phyloP scores from a whole-genome alignment of 2,329 filamentous ascomycete genomes.

The Diaporthe destruens region DNA sequence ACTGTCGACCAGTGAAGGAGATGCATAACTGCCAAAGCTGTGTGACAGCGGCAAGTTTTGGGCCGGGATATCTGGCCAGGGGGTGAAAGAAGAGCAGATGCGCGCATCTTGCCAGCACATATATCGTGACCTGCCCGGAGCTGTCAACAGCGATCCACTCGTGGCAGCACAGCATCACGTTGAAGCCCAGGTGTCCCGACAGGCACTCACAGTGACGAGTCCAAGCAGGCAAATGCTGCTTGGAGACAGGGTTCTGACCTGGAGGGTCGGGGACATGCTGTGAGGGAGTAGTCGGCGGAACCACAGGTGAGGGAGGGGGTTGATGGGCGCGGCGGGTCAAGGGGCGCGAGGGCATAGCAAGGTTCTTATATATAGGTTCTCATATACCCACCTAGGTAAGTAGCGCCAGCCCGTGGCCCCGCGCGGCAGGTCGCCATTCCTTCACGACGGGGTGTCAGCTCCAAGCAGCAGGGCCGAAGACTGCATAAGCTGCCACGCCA shows the following conservation, averaged over 20 bases:
- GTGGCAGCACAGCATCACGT: neutral
- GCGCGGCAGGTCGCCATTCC: neutral
- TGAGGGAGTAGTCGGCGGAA: neutral
- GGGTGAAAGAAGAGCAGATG: constrained; percentile 38
- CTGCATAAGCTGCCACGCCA: constrained; percentile 23
- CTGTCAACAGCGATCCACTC: neutral
- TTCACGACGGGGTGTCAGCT: constrained; percentile 13
- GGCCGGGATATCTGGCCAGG: constrained; percentile 36
- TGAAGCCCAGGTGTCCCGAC: neutral
- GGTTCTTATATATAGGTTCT: neutral
- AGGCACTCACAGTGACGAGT: constrained; percentile 31
- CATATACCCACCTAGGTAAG: too few relatives aligned
- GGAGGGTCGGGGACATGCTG: constrained; percentile 15
- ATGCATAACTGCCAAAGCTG: constrained; percentile 29
- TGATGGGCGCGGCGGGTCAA: constrained; percentile 2
- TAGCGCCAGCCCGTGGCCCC: neutral
- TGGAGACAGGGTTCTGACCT: constrained; percentile 1
- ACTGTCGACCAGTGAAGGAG: constrained; percentile 21
- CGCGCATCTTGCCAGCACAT: constrained; percentile 8
- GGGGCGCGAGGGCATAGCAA: neutral
- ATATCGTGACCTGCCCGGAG: constrained; percentile 17
- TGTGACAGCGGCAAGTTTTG: constrained; percentile 35
- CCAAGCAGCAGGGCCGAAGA: constrained; percentile 14
- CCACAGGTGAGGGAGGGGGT: neutral
- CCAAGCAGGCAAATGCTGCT: constrained; percentile 35